Base-by-base conservation (phyloP, 805 yeast genomes). In the Hanseniaspora singularis region DNA sequence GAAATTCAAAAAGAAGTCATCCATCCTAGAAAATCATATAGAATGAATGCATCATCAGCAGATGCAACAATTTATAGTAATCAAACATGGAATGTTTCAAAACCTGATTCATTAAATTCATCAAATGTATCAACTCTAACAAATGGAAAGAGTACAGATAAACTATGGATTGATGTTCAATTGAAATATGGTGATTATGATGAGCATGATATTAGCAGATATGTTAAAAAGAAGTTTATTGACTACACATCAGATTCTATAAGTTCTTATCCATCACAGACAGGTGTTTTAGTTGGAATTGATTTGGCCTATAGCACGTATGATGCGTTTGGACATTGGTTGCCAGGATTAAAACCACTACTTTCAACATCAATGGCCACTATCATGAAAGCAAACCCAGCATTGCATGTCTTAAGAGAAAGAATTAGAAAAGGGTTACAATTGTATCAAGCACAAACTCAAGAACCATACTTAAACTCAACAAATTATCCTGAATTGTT, bases 251-350 rank as follows among this genome's bases (percentile, higher is more conserved):
- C 85, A 1, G 98, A 92, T 60, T 81, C 77, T 52, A 70, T 81
- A 3, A 81, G 89, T 55, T 69, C 79, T 47, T 92, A 92, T 59
- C 97, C 98, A 3, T 81, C 94, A 2, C 85, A 95, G 2, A 84
- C 96, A 0, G 99, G 99, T 51, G 71, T 84, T 10, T 75, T 92
- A 72, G 72, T 92, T 40, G 95, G 94, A 34, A 73, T 92, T 51
- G 99, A 92, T 63, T 68, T 92, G 53, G 95, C 97, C 0, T 92
- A 92, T 61, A 92, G 92, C 62, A 84, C 87, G 81, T 88, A 82
- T 59, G 96, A 87, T 62, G 88, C 95, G 0, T 92, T 86, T 63
- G 99, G 99, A 27, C 86, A 85, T 56, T 92, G 98, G 98, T 83
- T 92, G 66, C 89, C 94, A 2, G 97, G 97, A 1, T 65, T 89